These are phyloP conservation scores for Paramecium biaurelia DNA, from an alignment of 73 alveolate species.

Conservation along the genomic window DNA sequence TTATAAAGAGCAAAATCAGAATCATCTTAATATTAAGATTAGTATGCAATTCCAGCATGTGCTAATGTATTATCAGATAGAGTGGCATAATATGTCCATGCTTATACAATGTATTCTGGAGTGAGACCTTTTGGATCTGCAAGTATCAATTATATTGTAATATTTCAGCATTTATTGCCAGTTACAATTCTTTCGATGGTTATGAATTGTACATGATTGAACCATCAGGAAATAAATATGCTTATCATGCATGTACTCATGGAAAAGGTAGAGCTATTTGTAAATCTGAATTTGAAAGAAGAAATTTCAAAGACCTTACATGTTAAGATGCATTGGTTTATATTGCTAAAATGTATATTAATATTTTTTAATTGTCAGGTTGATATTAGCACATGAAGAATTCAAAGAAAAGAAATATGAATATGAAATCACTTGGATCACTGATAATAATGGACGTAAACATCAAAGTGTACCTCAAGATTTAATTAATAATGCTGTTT, in stretches of 20 bases:
- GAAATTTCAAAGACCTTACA: slow-evolving; percentile 80
- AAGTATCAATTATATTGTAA: neutral
- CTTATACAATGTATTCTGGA: slow-evolving; percentile 81
- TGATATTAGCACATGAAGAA: slow-evolving; percentile 75
- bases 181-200: slow-evolving; percentile 80
- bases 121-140: slow-evolving; percentile 92
- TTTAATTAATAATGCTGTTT: neutral
- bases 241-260: slow-evolving; percentile 88
- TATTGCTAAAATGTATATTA: slow-evolving; percentile 64
- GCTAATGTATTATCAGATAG: slow-evolving; percentile 87
- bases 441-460: slow-evolving; percentile 55
- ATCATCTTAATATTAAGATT: slow-evolving; percentile 77
- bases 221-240: slow-evolving; percentile 88
- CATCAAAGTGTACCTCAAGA: slow-evolving; percentile 11
- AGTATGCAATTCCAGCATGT: slow-evolving; percentile 81
- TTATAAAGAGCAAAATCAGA: slow-evolving; percentile 88
- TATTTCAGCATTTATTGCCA: slow-evolving; percentile 63
- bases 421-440: slow-evolving; percentile 70
- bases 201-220: slow-evolving; percentile 84
- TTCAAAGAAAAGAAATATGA: slow-evolving; percentile 81
- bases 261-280: slow-evolving; percentile 94
- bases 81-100: slow-evolving; percentile 83
- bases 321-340: slow-evolving; percentile 77
- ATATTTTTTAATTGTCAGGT: neutral
- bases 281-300: slow-evolving; percentile 90